Percentiles rank a stretch among this genome's conserved stretches.
phyloP scores from a whole-genome alignment of 768 basidiomycete genomes.

The Lentinula sp. region DNA sequence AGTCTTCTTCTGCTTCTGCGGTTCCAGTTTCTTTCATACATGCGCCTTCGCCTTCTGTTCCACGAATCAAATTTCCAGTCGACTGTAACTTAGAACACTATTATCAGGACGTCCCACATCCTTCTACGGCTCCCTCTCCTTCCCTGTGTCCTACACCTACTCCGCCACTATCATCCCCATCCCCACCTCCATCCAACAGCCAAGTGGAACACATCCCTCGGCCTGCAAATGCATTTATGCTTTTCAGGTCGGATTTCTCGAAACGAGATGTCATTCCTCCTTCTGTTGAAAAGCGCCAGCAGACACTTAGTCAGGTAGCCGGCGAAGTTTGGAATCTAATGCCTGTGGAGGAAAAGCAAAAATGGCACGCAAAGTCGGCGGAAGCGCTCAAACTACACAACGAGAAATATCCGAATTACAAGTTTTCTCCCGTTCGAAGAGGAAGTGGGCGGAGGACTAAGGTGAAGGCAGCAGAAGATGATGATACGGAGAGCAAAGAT shows the following conservation, averaged over 20 bases:
- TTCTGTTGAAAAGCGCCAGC: conserved; percentile 59
- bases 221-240: conserved; percentile 81
- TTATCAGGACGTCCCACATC: neutral
- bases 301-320: conserved; percentile 65
- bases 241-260: conserved; percentile 66
- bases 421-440: conserved; percentile 46
- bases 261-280: conserved; percentile 40
- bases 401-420: conserved; percentile 51
- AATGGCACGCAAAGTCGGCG: conserved; percentile 42
- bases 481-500: conserved; percentile 12
- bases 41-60: neutral
- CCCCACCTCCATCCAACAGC: neutral
- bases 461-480: neutral
- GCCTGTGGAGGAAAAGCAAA: conserved; percentile 34
- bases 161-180: conserved; percentile 1
- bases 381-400: conserved; percentile 42
- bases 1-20: neutral
- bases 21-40: neutral
- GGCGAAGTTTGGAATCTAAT: conserved; percentile 65
- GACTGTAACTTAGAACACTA: neutral
- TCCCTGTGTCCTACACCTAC: neutral
- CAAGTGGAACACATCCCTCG: conserved; percentile 48
- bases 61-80: neutral
- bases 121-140: neutral
- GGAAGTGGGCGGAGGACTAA: conserved; percentile 19